These are phyloP conservation scores for Fusarium acutatum DNA, from an alignment of 2,329 filamentous ascomycete species.

Conservation along the genomic window DNA sequence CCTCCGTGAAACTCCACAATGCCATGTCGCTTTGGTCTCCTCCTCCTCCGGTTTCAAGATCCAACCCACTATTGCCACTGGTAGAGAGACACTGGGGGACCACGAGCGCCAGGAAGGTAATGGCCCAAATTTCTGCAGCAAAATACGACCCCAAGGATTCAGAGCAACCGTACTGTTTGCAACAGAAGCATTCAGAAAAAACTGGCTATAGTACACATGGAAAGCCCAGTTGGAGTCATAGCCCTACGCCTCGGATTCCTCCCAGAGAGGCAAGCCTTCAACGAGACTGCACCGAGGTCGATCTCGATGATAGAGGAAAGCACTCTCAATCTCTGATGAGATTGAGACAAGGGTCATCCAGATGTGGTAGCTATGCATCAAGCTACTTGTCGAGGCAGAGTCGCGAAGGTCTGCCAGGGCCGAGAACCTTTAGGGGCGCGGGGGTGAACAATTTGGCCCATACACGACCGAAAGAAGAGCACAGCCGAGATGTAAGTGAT, in stretches of 20 bases:
- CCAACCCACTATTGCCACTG: constrained; percentile 54
- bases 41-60: constrained; percentile 48
- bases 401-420: not conserved
- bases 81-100: constrained; percentile 60
- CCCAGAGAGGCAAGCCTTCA: constrained; percentile 37
- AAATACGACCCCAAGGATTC: constrained; percentile 10
- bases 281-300: not conserved
- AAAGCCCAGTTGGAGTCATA: not conserved
- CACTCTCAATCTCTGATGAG: not conserved
- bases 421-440: not conserved
- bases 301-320: not conserved
- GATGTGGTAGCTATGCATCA: constrained; percentile 8
- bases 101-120: constrained; percentile 53
- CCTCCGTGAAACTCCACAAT: constrained; percentile 59
- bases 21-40: constrained; percentile 62
- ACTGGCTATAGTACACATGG: not conserved
- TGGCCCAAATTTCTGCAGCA: constrained; percentile 45
- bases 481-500: not conserved
- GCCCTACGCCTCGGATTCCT: constrained; percentile 28
- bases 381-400: constrained; percentile 9
- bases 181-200: not conserved
- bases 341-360: constrained; percentile 9
- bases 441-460: not conserved
- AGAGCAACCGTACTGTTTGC: not conserved
- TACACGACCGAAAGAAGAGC: not conserved